Base-by-base conservation (phyloP, 1,284 basidiomycete species). In the Flammula alnicola region DNA sequence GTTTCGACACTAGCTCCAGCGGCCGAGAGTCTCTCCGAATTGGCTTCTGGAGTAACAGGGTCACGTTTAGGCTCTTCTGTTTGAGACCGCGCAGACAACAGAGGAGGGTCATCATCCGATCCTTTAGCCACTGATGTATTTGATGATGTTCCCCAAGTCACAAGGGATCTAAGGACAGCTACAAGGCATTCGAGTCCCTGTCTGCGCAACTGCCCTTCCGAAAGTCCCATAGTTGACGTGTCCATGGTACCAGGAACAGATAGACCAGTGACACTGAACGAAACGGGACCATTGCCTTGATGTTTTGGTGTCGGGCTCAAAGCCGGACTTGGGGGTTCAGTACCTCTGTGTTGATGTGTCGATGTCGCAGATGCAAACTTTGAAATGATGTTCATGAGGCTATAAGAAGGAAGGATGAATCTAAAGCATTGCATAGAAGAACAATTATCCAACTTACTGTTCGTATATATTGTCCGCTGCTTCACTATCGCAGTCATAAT, bases 381-480 rank as follows among this genome's bases (percentile, higher is more conserved):
- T 11, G 94, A 95, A 57, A 97, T 84, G 56, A 95, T 90, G 69
- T 96, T 96, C 79, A 97, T 94, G 45, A 97, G 74, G 63, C 90
- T 93, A 17, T 5, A 12, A 33, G 41, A 59, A 19, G 43, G 50
- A 36, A 25, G 20, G 37, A 27, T 39, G 16, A 29, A 9, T 14
- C n/a, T n/a, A n/a, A 26, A 30, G n/a, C 9, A 6, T 35, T 17
- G 4, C 20, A 19, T 17, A 19, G n/a, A 29, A 35, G 47, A 20
- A 45, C 40, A 23, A 39, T 33, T 12, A 44, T n/a, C 19, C 8
- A 5, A 23, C 51, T 59, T 61, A 92, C 88, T 93, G 90, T 64
- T 98, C 95, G 67, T 98, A 98, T 50, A 98, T 95, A 70, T 98
- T 98, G 64, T 96, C 95, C 5, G 82, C 80, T 4, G 94, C 92